Conservation (phyloP, 805 yeast genomes). For the Wickerhamiella lipophila region DNA sequence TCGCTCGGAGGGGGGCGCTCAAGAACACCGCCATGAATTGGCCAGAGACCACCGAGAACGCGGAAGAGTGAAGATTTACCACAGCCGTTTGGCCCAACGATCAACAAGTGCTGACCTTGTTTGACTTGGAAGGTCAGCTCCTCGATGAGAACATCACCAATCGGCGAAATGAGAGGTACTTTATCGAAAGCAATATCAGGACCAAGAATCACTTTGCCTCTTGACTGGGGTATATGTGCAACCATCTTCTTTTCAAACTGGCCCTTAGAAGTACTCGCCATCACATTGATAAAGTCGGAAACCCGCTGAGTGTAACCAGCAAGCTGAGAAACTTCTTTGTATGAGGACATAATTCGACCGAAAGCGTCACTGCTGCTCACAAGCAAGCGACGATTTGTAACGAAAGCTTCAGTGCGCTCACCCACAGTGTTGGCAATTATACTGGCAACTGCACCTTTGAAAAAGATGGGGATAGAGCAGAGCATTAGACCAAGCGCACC, state of each 20-base stretch:
- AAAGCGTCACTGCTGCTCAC: constrained; percentile 77
- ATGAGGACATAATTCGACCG: constrained; percentile 74
- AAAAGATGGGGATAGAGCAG: constrained; percentile 81
- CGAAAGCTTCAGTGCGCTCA: constrained; percentile 34
- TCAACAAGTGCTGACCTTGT: constrained; percentile 72
- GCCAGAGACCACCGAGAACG: constrained; percentile 89
- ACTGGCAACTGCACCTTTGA: constrained; percentile 33
- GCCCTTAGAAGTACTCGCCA: constrained; percentile 38
- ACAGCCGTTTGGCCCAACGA: constrained; percentile 93
- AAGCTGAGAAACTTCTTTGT: constrained; percentile 71
- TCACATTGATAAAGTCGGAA: constrained; percentile 51
- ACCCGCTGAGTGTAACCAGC: constrained; percentile 72
- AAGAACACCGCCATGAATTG: constrained; percentile 45
- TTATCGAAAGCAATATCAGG: constrained; percentile 53
- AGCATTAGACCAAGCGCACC: constrained; percentile 87
- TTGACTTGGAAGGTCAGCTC: constrained; percentile 58
- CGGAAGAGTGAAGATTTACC: constrained; percentile 90
- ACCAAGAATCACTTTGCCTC: constrained; percentile 29
- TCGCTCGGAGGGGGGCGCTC: constrained; percentile 52
- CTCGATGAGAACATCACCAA: constrained; percentile 56
- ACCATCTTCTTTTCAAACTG: constrained; percentile 25
- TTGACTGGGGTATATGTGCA: constrained; percentile 1
- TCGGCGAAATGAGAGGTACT: constrained; percentile 78
- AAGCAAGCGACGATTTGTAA: constrained; percentile 74
- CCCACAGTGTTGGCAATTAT: constrained; percentile 9